A percentile compares a stretch with the other conserved stretches of the same genome.
Evolutionary conservation across 768 basidiomycete genomes (phyloP).

Genomic region (Leccinum subgranulosum): DNA sequence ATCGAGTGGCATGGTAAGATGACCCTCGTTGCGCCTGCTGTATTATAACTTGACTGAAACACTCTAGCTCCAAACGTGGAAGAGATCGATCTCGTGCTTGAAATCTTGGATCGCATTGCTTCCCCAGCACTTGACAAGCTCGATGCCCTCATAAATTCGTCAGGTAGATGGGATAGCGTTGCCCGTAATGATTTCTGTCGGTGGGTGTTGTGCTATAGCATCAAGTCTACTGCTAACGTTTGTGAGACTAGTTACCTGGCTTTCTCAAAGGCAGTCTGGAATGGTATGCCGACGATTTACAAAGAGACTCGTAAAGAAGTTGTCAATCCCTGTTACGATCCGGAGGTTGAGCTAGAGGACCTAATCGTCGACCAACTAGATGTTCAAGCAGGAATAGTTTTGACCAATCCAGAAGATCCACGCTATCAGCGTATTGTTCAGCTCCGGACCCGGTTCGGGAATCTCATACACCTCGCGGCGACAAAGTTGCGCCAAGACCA

Average conservation of each 20-base stretch:
- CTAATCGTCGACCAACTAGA: conserved; percentile 65
- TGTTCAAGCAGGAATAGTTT: conserved; percentile 69
- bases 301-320: conserved; percentile 57
- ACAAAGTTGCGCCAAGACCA: conserved; percentile 56
- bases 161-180: conserved; percentile 59
- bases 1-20: conserved; percentile 82
- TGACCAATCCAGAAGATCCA: conserved; percentile 70
- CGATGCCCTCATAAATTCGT: conserved; percentile 53
- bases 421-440: conserved; percentile 63
- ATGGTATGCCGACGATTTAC: conserved; percentile 69
- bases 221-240: conserved; percentile 1
- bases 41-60: conserved; percentile 5
- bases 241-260: conserved; percentile 53
- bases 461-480: conserved; percentile 66
- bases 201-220: conserved; percentile 33
- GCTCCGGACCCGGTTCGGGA: conserved; percentile 63
- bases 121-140: conserved; percentile 65
- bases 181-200: conserved; percentile 84
- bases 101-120: conserved; percentile 69
- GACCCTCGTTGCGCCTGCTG: neutral
- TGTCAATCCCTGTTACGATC: conserved; percentile 54
- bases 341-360: conserved; percentile 63
- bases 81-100: conserved; percentile 78
- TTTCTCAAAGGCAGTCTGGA: conserved; percentile 72
- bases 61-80: conserved; percentile 42